Conservation (phyloP, 257 asterid species). For the Gentiana dahurica region DNA sequence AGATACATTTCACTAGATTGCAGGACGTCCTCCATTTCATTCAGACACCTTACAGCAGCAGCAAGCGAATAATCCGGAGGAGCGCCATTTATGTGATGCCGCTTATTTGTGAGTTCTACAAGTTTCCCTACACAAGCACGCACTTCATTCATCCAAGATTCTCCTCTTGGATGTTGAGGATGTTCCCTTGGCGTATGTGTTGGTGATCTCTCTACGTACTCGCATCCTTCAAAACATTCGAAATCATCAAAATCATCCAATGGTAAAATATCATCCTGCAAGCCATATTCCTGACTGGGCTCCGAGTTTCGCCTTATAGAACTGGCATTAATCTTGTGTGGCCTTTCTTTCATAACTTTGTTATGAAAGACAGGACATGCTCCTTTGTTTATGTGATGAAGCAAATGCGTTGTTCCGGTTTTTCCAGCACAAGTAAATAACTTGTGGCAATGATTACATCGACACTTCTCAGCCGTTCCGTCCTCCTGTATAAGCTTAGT, state of each 20-base stretch:
- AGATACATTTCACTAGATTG: conserved; percentile 83
- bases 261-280: conserved; percentile 34
- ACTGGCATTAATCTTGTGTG: conserved; percentile 15
- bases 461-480: conserved; percentile 61
- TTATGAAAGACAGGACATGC: conserved; percentile 49
- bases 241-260: conserved; percentile 20
- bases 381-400: conserved; percentile 72
- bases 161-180: conserved; percentile 40
- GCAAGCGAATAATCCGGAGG: conserved; percentile 62
- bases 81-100: conserved; percentile 16
- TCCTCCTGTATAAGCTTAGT: conserved; percentile 72
- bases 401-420: conserved; percentile 83
- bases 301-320: conserved; percentile 28
- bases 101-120: conserved; percentile 45
- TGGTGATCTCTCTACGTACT: conserved; percentile 25
- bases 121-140: conserved; percentile 53
- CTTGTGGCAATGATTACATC: conserved; percentile 74
- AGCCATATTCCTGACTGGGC: conserved; percentile 30
- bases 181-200: conserved; percentile 25
- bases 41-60: conserved; percentile 58
- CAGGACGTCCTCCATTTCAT: conserved; percentile 68
- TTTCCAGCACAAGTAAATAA: conserved; percentile 59
- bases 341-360: conserved; percentile 33
- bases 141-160: conserved; percentile 59
- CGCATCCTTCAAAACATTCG: conserved; percentile 18